Percentiles rank a stretch among this genome's conserved stretches.
These are phyloP conservation scores for Dittrichia graveolens DNA, from an alignment of 129 eudicot genomes.

Conservation along the genomic window DNA sequence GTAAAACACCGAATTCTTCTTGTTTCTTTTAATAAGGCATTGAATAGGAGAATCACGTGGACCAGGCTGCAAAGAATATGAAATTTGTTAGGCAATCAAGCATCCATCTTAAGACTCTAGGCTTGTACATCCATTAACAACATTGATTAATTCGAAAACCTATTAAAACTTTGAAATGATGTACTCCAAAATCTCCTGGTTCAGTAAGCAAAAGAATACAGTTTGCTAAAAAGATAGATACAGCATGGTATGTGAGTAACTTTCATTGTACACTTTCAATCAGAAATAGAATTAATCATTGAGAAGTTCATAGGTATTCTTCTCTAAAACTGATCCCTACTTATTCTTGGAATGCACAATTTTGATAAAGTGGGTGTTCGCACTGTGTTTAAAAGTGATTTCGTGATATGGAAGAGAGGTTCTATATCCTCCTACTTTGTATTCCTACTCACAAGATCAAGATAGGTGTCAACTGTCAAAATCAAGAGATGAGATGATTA, in stretches of 20 bases:
- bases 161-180: not conserved
- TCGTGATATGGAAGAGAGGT: too few relatives aligned
- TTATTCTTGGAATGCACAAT: not conserved
- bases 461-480: too few relatives aligned
- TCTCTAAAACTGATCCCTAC: too few relatives aligned
- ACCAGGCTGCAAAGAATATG: slow-evolving; percentile 62
- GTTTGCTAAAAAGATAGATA: not conserved
- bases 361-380: not conserved
- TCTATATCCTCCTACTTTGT: too few relatives aligned
- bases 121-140: slow-evolving; percentile 4
- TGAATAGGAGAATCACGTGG: slow-evolving; percentile 70
- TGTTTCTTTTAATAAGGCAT: slow-evolving; percentile 79
- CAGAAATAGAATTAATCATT: too few relatives aligned
- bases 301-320: too few relatives aligned
- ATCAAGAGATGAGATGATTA: too few relatives aligned
- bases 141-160: not conserved
- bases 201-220: not conserved
- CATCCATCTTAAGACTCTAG: not conserved
- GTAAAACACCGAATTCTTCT: slow-evolving; percentile 63
- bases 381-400: not conserved
- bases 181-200: not conserved
- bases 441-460: too few relatives aligned
- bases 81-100: not conserved
- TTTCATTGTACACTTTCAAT: too few relatives aligned
- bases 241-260: too few relatives aligned